Percentiles rank a stretch among this genome's conserved stretches.
phyloP scores from a whole-genome alignment of 805 yeast species.

The Wickerhamiella alocasiicola region DNA sequence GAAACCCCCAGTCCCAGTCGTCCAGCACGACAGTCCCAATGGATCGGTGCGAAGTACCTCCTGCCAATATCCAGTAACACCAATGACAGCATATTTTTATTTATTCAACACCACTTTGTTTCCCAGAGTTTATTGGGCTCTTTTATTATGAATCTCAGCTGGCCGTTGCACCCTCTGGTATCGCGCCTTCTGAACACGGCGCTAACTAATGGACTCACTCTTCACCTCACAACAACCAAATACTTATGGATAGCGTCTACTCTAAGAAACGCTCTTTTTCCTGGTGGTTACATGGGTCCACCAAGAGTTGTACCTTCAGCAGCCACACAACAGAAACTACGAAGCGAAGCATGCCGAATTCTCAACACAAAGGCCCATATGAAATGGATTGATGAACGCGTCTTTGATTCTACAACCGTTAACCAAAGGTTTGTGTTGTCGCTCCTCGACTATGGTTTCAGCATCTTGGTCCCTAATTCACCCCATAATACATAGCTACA shows the following conservation, averaged over 20 bases:
- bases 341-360: not conserved
- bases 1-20: too few relatives aligned
- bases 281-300: conserved; percentile 7
- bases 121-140: not conserved
- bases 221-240: not conserved
- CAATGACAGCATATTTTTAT: conserved; percentile 4
- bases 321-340: not conserved
- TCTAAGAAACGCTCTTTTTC: conserved; percentile 6
- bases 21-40: too few relatives aligned
- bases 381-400: not conserved
- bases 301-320: conserved; percentile 4
- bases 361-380: not conserved
- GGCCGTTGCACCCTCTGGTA: conserved; percentile 1
- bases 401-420: not conserved
- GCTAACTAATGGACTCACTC: not conserved
- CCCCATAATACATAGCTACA: too few relatives aligned
- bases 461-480: too few relatives aligned
- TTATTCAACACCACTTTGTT: conserved; percentile 5
- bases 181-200: not conserved
- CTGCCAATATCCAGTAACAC: not conserved
- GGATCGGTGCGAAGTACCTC: too few relatives aligned
- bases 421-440: conserved; percentile 6
- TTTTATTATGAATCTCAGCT: not conserved
- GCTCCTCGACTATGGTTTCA: conserved; percentile 1
- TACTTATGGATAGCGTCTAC: not conserved